These are phyloP conservation scores for Botrytis galanthina DNA, from an alignment of 2,329 filamentous ascomycete species.

Conservation along the genomic window DNA sequence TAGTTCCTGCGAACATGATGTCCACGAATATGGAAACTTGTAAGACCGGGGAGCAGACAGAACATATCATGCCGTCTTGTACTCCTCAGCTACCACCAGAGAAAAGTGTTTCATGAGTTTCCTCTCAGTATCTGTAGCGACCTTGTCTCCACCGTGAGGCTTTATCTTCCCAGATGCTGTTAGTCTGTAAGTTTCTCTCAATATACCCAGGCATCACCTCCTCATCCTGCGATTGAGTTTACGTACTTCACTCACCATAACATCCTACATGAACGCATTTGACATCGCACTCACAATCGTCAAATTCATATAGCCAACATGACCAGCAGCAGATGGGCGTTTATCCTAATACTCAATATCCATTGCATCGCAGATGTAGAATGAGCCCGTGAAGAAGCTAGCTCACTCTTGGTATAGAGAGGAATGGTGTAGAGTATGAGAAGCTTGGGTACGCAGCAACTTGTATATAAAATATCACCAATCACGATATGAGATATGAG, in stretches of 20 bases:
- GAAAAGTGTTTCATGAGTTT: conserved; percentile 31
- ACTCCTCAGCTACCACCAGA: conserved; percentile 29
- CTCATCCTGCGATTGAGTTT: conserved; percentile 28
- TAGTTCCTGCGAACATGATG: neutral
- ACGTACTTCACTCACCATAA: conserved; percentile 37
- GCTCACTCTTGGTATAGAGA: conserved; percentile 52
- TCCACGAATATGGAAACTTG: neutral
- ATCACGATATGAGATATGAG: neutral
- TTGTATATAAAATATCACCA: neutral
- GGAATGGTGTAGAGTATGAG: conserved; percentile 58
- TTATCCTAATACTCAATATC: conserved; percentile 51
- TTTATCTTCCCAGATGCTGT: conserved; percentile 31
- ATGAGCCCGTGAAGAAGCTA: conserved; percentile 51
- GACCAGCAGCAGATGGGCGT: conserved; percentile 53
- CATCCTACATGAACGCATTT: conserved; percentile 49
- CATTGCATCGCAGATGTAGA: conserved; percentile 56
- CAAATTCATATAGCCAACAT: conserved; percentile 44
- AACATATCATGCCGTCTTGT: conserved; percentile 20
- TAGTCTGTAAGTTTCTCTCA: too few relatives aligned
- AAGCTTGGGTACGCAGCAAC: conserved; percentile 50
- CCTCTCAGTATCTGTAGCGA: conserved; percentile 29
- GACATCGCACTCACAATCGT: conserved; percentile 54
- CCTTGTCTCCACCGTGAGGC: conserved; percentile 29
- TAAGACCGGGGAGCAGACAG: neutral
- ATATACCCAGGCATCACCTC: conserved; percentile 31